Conservation (phyloP, 192 early-diverging fungal genomes). For the Backusella morwellensis region DNA sequence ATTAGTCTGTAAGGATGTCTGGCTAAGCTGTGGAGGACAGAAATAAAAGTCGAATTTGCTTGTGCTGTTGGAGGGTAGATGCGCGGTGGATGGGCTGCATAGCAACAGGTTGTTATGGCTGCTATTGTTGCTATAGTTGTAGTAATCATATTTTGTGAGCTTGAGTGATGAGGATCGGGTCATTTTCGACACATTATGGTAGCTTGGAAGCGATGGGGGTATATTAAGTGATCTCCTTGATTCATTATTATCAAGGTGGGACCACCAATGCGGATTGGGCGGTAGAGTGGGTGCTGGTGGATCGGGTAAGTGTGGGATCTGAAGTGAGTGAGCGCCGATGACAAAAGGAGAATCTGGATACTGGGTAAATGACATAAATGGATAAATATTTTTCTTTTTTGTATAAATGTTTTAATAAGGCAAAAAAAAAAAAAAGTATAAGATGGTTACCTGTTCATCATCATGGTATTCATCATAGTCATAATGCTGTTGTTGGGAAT, state of each 20-base stretch:
- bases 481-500: neutral
- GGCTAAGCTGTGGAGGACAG: neutral
- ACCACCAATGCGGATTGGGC: neutral
- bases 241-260: neutral
- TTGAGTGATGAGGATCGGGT: neutral
- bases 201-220: neutral
- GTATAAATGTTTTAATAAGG: neutral
- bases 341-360: constrained; percentile 1
- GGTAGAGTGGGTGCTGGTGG: neutral
- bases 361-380: constrained; percentile 3
- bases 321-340: constrained; percentile 4
- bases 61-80: neutral
- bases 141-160: neutral
- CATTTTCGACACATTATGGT: neutral
- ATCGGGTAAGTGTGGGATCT: constrained; percentile 10
- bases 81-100: neutral
- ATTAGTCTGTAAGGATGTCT: neutral
- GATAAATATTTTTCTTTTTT: neutral
- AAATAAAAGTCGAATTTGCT: neutral
- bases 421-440: neutral
- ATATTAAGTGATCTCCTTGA: neutral
- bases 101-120: neutral
- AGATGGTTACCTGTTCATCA: neutral
- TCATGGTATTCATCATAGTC: neutral
- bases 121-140: neutral